Evolutionary conservation across 176 grass and related monocot genomes (phyloP).

Genomic region (Avena insularis): DNA sequence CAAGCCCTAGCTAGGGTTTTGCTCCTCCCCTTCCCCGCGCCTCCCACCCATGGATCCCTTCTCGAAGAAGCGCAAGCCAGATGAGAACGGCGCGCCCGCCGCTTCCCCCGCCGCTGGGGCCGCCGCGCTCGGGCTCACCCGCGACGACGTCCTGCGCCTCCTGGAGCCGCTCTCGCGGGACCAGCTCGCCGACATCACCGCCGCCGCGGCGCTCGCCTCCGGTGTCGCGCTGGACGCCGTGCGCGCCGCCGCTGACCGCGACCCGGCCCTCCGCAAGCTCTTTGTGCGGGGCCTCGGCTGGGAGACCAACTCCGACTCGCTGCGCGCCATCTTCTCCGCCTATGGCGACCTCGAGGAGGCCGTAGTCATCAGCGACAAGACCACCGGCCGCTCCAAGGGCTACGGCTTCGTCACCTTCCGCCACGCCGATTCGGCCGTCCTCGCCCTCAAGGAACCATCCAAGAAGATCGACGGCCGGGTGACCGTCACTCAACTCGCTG

Average conservation of each 20-base stretch:
- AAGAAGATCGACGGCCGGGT: slow-evolving; percentile 98
- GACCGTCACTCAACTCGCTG: slow-evolving; percentile 89
- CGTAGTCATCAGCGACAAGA: slow-evolving; percentile 84
- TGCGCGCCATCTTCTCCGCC: slow-evolving; percentile 77
- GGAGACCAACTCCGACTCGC: slow-evolving; percentile 84
- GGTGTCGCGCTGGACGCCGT: slow-evolving; percentile 67
- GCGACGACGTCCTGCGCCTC: slow-evolving; percentile 73
- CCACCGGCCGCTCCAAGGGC: slow-evolving; percentile 82
- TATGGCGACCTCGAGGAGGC: slow-evolving; percentile 89
- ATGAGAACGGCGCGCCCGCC: slow-evolving; percentile 57
- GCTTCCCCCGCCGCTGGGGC: slow-evolving; percentile 46
- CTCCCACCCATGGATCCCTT: slow-evolving; percentile 62
- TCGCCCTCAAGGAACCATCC: slow-evolving; percentile 90
- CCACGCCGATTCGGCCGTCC: slow-evolving; percentile 80
- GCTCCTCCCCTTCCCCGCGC: background rate
- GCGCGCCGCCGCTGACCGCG: slow-evolving; percentile 71
- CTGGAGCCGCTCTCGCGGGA: slow-evolving; percentile 84
- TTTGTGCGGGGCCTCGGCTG: slow-evolving; percentile 86
- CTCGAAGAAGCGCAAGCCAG: slow-evolving; percentile 82
- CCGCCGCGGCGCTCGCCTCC: slow-evolving; percentile 60
- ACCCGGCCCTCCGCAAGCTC: slow-evolving; percentile 84
- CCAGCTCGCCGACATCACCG: slow-evolving; percentile 81
- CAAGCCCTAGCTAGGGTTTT: slow-evolving; percentile 77
- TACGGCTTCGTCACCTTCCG: slow-evolving; percentile 99
- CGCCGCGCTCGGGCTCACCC: slow-evolving; percentile 53